Percentiles rank a stretch among this genome's conserved stretches.
These are phyloP conservation scores for Monosporascus sp. DNA, from an alignment of 2,329 filamentous ascomycete species.

Conservation along the genomic window DNA sequence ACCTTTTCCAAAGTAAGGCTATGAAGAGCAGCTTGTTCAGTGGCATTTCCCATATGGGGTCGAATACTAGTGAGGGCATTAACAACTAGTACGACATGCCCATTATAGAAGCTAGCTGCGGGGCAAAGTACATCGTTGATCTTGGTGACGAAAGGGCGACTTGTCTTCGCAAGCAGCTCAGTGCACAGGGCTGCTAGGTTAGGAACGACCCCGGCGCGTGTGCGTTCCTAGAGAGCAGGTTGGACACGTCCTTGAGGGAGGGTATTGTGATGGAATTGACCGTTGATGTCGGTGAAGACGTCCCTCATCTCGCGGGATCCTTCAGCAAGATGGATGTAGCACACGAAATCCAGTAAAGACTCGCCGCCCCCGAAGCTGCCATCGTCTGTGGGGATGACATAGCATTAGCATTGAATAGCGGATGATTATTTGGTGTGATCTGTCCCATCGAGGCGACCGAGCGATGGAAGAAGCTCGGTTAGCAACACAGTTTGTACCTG, in stretches of 20 bases:
- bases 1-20: slow-evolving; percentile 34
- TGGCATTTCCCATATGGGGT: slow-evolving; percentile 39
- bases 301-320: slow-evolving; percentile 32
- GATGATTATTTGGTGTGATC: not conserved
- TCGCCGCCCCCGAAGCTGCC: slow-evolving; percentile 33
- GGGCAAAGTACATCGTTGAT: slow-evolving; percentile 35
- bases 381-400: slow-evolving; percentile 38
- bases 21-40: slow-evolving; percentile 42
- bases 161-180: slow-evolving; percentile 34
- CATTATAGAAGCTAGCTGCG: slow-evolving; percentile 32
- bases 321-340: slow-evolving; percentile 39
- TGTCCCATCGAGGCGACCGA: not conserved
- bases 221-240: slow-evolving; percentile 32
- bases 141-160: slow-evolving; percentile 39
- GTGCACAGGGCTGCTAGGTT: slow-evolving; percentile 33
- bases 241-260: slow-evolving; percentile 36
- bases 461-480: not conserved
- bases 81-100: slow-evolving; percentile 39
- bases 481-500: not conserved
- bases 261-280: slow-evolving; percentile 34
- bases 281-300: slow-evolving; percentile 39
- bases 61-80: slow-evolving; percentile 41
- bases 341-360: slow-evolving; percentile 42
- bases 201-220: slow-evolving; percentile 1
- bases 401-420: slow-evolving; percentile 15